These are phyloP conservation scores for Hymenoscyphus occultus DNA, from an alignment of 2,329 filamentous ascomycete genomes.

Conservation along the genomic window DNA sequence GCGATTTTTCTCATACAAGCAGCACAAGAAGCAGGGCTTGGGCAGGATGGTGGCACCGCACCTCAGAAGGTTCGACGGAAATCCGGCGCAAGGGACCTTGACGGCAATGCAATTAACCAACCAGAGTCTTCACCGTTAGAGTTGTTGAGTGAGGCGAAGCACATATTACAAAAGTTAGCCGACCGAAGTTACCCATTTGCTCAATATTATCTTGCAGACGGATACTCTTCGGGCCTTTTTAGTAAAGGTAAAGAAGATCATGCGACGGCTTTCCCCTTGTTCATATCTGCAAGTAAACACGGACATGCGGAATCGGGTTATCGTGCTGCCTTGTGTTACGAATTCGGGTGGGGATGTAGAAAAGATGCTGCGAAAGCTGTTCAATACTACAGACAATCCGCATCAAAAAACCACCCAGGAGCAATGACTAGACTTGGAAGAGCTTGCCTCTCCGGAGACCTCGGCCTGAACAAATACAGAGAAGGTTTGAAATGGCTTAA, in stretches of 20 bases:
- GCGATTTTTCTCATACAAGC: slow-evolving; percentile 90
- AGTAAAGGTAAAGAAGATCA: slow-evolving; percentile 92
- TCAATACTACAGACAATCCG: slow-evolving; percentile 86
- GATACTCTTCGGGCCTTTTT: slow-evolving; percentile 90
- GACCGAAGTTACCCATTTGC: slow-evolving; percentile 93
- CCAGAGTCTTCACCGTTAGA: slow-evolving; percentile 57
- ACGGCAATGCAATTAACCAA: slow-evolving; percentile 46
- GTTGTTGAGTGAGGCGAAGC: slow-evolving; percentile 80
- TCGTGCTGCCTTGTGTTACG: slow-evolving; percentile 89
- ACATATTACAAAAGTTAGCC: slow-evolving; percentile 80
- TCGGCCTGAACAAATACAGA: slow-evolving; percentile 80
- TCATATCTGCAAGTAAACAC: slow-evolving; percentile 91
- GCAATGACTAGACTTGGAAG: slow-evolving; percentile 90
- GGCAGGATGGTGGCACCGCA: slow-evolving; percentile 42
- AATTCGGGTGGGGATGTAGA: slow-evolving; percentile 95
- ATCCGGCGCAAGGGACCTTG: slow-evolving; percentile 44
- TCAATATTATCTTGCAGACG: slow-evolving; percentile 95
- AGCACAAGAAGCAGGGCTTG: slow-evolving; percentile 71
- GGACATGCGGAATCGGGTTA: slow-evolving; percentile 96
- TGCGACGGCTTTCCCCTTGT: slow-evolving; percentile 86
- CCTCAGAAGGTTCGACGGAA: slow-evolving; percentile 41
- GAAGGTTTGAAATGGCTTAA: slow-evolving; percentile 98
- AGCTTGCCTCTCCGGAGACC: slow-evolving; percentile 84
- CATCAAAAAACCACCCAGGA: slow-evolving; percentile 91
- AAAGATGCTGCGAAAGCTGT: slow-evolving; percentile 89